Conservation (phyloP, 2,329 filamentous ascomycete species). For the Talaromyces sp. region DNA sequence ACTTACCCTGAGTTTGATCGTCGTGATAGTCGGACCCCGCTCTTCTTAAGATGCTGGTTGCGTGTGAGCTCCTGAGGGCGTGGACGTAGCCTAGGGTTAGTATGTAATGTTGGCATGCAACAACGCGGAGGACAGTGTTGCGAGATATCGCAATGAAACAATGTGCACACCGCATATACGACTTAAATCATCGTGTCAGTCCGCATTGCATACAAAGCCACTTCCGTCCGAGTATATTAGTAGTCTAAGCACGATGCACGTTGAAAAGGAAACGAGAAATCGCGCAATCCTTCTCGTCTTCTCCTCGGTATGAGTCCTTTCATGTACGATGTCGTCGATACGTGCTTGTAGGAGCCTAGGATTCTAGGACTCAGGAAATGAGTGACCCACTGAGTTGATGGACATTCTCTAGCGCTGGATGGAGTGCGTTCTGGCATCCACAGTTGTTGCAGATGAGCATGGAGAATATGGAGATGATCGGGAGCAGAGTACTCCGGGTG, state of each 20-base stretch:
- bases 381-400: neutral
- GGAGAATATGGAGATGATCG: neutral
- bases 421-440: neutral
- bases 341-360: neutral
- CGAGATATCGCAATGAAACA: neutral
- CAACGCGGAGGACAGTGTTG: neutral
- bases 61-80: neutral
- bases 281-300: neutral
- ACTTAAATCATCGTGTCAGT: neutral
- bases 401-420: neutral
- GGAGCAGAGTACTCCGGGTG: conserved; percentile 7
- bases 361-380: neutral
- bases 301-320: neutral
- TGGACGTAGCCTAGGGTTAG: neutral
- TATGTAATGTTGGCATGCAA: neutral
- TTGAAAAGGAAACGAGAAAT: conserved; percentile 4
- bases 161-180: neutral
- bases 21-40: neutral
- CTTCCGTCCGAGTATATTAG: neutral
- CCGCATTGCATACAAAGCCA: neutral
- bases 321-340: conserved; percentile 4
- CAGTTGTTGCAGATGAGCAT: neutral
- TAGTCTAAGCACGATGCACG: neutral
- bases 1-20: neutral
- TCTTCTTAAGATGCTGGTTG: neutral